Base-by-base conservation (phyloP, 305 asterid genomes). In the Fraxinus floribunda region DNA sequence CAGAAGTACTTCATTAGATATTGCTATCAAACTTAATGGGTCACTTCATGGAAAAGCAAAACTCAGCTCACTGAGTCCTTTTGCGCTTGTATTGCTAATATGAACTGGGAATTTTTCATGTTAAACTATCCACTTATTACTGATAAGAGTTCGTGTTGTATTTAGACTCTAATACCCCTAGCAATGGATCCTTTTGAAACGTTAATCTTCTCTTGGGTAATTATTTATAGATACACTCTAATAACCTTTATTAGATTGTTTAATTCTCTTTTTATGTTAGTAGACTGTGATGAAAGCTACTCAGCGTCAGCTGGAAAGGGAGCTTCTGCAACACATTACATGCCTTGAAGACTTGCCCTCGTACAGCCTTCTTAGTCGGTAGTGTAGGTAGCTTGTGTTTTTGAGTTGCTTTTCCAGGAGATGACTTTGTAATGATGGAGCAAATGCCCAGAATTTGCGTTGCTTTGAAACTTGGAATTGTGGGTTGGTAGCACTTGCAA, bases 211-310 rank as follows among this genome's bases (percentile, higher is more conserved):
- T 16, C 22, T 16, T 52, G 22, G 64, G 2, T 5, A 52, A 60
- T 60, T 60, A 60, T 60, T 60, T 60, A 18, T 60, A 6, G 32
- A 60, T 7, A 18, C 71, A 20, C 71, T 9, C 6, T 66, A 24
- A 66, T 24, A 26, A 26, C 3, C 2, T 66, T 24, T 66, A 66
- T 66, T 24, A 66, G 74, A 66, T 26, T 9, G n/a, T 66, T 66
- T 66, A 66, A 24, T 66, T 24, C 35, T 66, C 16, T 0, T 66
- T 66, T 70, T 30, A 5, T 13, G 41, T 70, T 78, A 76, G 24
- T 85, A 97, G 99, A 86, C 93, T 78, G 99, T 97, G 89, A 97
- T 97, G 98, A 97, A 97, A 89, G 96, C 99, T 78, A 95, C 99
- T 22, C 97, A 97, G 15, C 96, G 93, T 62, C 97, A 93, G 90